Evolutionary conservation across 441 rosid species (phyloP).

Genomic region (Erodium trifolium): DNA sequence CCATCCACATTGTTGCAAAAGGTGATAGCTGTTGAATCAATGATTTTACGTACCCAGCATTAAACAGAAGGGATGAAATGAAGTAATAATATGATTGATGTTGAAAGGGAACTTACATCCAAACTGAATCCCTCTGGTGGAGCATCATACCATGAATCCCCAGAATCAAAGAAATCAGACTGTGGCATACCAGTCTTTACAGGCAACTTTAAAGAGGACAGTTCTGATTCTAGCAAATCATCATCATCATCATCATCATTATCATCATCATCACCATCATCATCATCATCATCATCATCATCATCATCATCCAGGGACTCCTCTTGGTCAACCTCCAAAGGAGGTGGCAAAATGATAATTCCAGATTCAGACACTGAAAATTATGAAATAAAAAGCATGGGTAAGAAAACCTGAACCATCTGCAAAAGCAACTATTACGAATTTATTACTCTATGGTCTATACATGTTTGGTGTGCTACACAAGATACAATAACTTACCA

Average conservation of each 20-base stretch:
- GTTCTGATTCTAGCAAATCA: slow-evolving; percentile 32
- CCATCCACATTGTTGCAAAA: slow-evolving; percentile 84
- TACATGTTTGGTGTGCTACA: background rate
- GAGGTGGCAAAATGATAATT: slow-evolving; percentile 47
- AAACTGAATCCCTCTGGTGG: slow-evolving; percentile 79
- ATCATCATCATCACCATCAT: too few relatives aligned
- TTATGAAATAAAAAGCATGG: background rate
- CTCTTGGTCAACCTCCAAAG: slow-evolving; percentile 29
- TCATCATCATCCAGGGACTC: slow-evolving; percentile 19
- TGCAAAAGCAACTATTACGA: background rate
- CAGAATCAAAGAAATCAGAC: slow-evolving; percentile 56
- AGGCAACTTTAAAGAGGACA: slow-evolving; percentile 50
- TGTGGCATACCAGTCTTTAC: slow-evolving; percentile 46
- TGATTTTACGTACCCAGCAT: slow-evolving; percentile 5
- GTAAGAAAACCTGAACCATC: background rate
- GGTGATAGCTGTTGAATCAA: slow-evolving; percentile 49
- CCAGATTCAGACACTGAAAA: slow-evolving; percentile 65
- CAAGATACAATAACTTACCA: slow-evolving; percentile 33
- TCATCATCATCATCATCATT: slow-evolving; percentile 7
- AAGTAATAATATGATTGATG: slow-evolving; percentile 4
- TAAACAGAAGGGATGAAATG: slow-evolving; percentile 14
- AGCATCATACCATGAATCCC: slow-evolving; percentile 77
- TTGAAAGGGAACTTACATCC: slow-evolving; percentile 38
- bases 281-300: too few relatives aligned
- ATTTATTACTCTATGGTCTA: background rate